phyloP scores from a whole-genome alignment of 2,329 filamentous ascomycete genomes.

The Fusarium sp. region DNA sequence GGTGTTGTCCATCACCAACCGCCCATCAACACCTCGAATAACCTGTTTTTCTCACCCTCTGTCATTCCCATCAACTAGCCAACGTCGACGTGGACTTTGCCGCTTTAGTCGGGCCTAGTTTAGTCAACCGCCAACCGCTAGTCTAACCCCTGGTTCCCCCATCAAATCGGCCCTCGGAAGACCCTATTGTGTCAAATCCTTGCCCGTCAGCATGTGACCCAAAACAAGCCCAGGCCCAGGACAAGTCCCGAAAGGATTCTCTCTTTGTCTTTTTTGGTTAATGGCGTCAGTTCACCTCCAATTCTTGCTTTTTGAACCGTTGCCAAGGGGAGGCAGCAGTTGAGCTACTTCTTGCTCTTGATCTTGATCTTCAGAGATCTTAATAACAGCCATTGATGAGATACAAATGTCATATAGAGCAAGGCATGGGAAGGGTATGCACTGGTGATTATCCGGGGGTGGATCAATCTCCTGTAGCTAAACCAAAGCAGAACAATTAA shows the following conservation, averaged over 20 bases:
- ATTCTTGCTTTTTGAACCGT: constrained; percentile 1
- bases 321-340: neutral
- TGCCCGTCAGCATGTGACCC: constrained; percentile 29
- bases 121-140: no score
- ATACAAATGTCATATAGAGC: no score
- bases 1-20: constrained; percentile 14
- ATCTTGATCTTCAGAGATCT: neutral
- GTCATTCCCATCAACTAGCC: neutral
- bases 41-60: constrained; percentile 13
- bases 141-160: constrained; percentile 5
- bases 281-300: neutral
- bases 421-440: neutral
- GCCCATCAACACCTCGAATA: constrained; percentile 7
- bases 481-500: neutral
- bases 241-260: constrained; percentile 12
- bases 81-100: constrained; percentile 16
- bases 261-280: neutral
- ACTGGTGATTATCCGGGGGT: constrained; percentile 25
- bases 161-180: constrained; percentile 23
- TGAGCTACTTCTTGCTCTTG: neutral
- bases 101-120: constrained; percentile 26
- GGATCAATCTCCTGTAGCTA: constrained; percentile 15
- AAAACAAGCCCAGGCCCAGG: neutral
- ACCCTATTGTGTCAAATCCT: neutral
- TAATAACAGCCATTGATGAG: neutral